Base-by-base conservation (phyloP, 148 eudicot genomes). In the Drosera capensis region DNA sequence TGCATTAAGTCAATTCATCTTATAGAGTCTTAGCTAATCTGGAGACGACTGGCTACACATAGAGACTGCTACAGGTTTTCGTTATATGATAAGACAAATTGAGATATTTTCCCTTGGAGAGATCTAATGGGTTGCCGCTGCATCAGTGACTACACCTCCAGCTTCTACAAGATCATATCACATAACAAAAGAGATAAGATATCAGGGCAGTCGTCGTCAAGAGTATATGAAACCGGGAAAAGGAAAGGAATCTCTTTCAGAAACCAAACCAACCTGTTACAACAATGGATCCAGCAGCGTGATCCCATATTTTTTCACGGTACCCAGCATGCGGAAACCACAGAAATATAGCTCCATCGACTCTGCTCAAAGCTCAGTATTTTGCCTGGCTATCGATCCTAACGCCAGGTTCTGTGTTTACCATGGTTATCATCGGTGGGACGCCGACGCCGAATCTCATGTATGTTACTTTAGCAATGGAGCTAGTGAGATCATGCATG, bases 321-420 rank as follows among this genome's bases (percentile, higher is more conserved):
- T 90, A 90, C 36, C 97, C 97, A 43, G 85, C 73, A 48, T 76
- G 86, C 35, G 97, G 92, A 54, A 88, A 84, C 19, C 97, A 80
- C 49, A 88, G 55, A 73, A 83, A 88, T 64, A 88, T 88, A 25
- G 94, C 86, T 28, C 97, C 97, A 67, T 88, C 97, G 39, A 94
- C 97, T 77, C 92, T 75, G 51, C 94, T 80, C 53, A 88, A 45
- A 40, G 97, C 97, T 36, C 97, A 92, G 49, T 88, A 88, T 51
- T 88, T 88, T 46, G 94, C 94, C 71, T 88, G 96, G 74, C 96
- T 88, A 62, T 88, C 97, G 28, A 88, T 88, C 63, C 97, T 78
- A 2, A 88, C 97, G 94, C 94, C 13, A 88, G 75, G 71, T 78
- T 88, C 97, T 88, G 69, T 56, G 43, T 17, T 21, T 47, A 39